Evolutionary conservation across 2,329 filamentous ascomycete species (phyloP).

Genomic region (Xylaria sp.): DNA sequence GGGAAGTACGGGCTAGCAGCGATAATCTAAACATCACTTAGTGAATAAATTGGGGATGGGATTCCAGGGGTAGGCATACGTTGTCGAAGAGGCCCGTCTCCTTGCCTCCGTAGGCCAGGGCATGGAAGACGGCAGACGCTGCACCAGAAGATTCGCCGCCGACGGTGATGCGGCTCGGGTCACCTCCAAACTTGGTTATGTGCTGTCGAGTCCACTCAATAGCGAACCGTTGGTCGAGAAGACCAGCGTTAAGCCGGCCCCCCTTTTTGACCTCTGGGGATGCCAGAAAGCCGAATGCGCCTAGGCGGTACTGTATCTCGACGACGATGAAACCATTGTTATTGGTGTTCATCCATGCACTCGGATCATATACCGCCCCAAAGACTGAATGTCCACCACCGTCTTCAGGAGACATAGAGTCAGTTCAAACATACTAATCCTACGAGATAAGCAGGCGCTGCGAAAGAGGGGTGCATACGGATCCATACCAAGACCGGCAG

Average conservation of each 20-base stretch:
- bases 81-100: constrained; percentile 45
- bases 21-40: constrained; percentile 39
- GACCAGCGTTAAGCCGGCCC: constrained; percentile 52
- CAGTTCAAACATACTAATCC: constrained; percentile 44
- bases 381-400: constrained; percentile 50
- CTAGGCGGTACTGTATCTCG: constrained; percentile 61
- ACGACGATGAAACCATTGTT: constrained; percentile 61
- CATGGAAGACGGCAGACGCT: constrained; percentile 43
- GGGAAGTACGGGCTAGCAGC: constrained; percentile 46
- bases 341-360: constrained; percentile 58
- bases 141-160: constrained; percentile 49
- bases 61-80: constrained; percentile 29
- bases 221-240: constrained; percentile 62
- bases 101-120: constrained; percentile 44
- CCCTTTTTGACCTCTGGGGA: constrained; percentile 42
- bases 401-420: constrained; percentile 46
- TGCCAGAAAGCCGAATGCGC: constrained; percentile 57
- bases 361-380: constrained; percentile 46
- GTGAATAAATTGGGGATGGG: constrained; percentile 4
- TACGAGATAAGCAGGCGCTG: constrained; percentile 26
- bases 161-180: constrained; percentile 48
- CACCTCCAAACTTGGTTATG: constrained; percentile 51
- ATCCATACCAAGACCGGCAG: constrained; percentile 56
- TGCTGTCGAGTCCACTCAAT: constrained; percentile 66
- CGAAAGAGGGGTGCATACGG: constrained; percentile 46